These are phyloP conservation scores for Aspergillus sclerotiicarbonarius DNA, from an alignment of 495 filamentous ascomycete genomes.

Conservation along the genomic window DNA sequence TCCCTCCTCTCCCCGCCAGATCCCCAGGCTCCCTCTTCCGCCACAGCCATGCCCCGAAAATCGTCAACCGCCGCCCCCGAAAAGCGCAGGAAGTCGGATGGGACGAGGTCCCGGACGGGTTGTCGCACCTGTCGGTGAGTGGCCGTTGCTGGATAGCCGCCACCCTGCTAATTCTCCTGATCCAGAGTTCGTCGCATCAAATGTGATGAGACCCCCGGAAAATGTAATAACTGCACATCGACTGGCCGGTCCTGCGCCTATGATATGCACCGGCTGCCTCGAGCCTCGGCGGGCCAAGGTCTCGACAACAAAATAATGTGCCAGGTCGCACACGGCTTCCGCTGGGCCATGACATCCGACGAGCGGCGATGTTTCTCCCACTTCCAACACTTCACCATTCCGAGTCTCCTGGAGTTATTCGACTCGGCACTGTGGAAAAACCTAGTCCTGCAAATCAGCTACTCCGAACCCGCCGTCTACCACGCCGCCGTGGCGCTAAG, in stretches of 20 bases:
- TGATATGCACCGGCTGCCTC: slow-evolving; percentile 3
- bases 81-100: not conserved
- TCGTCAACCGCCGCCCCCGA: not conserved
- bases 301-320: not conserved
- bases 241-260: slow-evolving; percentile 6
- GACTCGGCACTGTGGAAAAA: slow-evolving; percentile 23
- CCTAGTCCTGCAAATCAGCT: slow-evolving; percentile 18
- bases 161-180: not conserved
- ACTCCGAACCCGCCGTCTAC: slow-evolving; percentile 24
- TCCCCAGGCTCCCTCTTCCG: not conserved
- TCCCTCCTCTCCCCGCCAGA: no score
- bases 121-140: slow-evolving; percentile 18
- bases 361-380: slow-evolving; percentile 26
- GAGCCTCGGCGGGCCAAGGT: not conserved
- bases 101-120: slow-evolving; percentile 1
- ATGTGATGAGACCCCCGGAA: slow-evolving; percentile 13
- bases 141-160: not conserved
- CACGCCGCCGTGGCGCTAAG: slow-evolving; percentile 25
- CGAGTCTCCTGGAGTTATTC: slow-evolving; percentile 17
- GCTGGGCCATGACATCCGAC: slow-evolving; percentile 23
- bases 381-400: slow-evolving; percentile 20
- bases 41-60: not conserved
- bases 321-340: not conserved
- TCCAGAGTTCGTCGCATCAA: slow-evolving; percentile 10
- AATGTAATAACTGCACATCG: slow-evolving; percentile 7